Evolutionary conservation across 768 basidiomycete species (phyloP), one percentile per base, ranked within the genome.

Genomic region (Kwoniella shandongensis): DNA sequence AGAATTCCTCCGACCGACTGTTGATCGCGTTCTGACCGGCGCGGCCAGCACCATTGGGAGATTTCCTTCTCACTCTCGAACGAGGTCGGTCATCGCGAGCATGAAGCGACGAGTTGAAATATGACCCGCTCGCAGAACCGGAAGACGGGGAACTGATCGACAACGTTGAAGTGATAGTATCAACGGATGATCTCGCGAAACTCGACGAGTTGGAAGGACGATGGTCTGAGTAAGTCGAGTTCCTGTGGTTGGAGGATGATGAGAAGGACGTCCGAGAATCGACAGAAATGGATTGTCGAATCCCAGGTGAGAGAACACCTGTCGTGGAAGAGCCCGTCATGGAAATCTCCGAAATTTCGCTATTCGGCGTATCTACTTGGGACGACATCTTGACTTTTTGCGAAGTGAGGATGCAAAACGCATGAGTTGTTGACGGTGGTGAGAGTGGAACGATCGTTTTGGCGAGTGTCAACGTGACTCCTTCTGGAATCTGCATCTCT

Each of bases 331-430:
- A 32, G 6, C 32, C 32, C n/a, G n/a, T n/a, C n/a, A n/a, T n/a
- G 20, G 17, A 42, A 35, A n/a, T 32, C 46, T 22, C 55, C 51
- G 44, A 54, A 30, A 29, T 46, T 50, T 7, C 12, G n/a, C 7
- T 18, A n/a, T 10, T 4, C n/a, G 22, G 10, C 51, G 51, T 39
- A 10, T 27, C 17, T 10, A 20, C n/a, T 11, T 45, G 29, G 44
- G 26, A 23, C 15, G 13, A 23, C 36, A 23, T 32, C 32, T 54
- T 18, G 18, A 60, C 30, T 17, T n/a, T 26, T 39, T 67, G 69
- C 3, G 69, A 66, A 20, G 69, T 71, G 58, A 71, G 59, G 35
- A 68, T 42, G 51, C 69, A 71, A 50, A 71, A 64, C 0, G 59
- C 40, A 39, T 67, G 64, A 1, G 63, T 63, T 3, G 55, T 51